Evolutionary conservation across 768 basidiomycete genomes (phyloP).

Genomic region (Saitozyma podzolica): DNA sequence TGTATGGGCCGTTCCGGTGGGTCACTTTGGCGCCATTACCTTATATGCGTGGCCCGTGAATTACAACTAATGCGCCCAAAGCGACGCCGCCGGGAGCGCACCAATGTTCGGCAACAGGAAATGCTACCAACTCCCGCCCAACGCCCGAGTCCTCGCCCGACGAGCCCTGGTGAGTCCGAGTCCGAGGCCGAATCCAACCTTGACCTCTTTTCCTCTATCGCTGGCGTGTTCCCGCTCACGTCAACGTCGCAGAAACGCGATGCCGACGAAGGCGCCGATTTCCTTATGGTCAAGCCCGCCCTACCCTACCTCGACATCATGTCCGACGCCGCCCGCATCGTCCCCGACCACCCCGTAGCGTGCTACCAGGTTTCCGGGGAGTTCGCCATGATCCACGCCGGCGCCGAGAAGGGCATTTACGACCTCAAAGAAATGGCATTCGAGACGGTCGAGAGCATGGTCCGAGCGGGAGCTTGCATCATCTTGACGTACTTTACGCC

Average conservation of each 20-base stretch:
- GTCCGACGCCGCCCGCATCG: constrained; percentile 76
- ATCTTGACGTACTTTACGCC: constrained; percentile 96
- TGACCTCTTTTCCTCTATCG: background rate
- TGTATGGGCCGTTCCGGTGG: constrained; percentile 96
- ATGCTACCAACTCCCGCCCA: constrained; percentile 94
- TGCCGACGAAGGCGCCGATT: constrained; percentile 85
- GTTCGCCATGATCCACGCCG: constrained; percentile 95
- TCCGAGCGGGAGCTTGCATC: constrained; percentile 86
- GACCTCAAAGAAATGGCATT: constrained; percentile 90
- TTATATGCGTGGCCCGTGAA: background rate
- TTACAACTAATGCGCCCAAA: constrained; percentile 41
- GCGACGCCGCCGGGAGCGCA: constrained; percentile 96
- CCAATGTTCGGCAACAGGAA: constrained; percentile 94
- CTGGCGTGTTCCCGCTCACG: constrained; percentile 1
- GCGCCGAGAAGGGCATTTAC: constrained; percentile 90
- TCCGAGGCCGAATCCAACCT: background rate
- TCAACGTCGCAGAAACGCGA: constrained; percentile 70
- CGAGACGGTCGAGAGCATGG: constrained; percentile 85
- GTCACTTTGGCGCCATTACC: constrained; percentile 16
- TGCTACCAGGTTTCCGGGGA: constrained; percentile 94
- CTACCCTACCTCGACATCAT: constrained; percentile 97
- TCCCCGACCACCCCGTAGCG: constrained; percentile 86
- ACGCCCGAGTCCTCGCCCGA: constrained; percentile 82
- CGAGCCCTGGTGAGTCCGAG: constrained; percentile 76
- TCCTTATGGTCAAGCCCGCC: constrained; percentile 98